phyloP scores from a whole-genome alignment of 169 alveolate genomes.

The Plasmodium coatneyi region DNA sequence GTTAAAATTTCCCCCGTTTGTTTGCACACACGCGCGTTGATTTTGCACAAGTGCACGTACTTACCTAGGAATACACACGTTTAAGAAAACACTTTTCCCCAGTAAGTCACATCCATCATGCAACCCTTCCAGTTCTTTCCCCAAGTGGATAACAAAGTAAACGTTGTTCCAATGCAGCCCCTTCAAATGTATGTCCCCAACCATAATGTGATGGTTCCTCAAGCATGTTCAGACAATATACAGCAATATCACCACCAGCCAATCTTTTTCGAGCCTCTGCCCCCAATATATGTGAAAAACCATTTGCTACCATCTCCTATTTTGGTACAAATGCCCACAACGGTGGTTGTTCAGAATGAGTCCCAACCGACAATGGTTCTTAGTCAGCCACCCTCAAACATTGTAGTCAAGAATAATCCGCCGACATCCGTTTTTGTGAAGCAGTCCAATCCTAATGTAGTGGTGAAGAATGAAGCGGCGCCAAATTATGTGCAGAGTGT shows the following conservation, averaged over 20 bases:
- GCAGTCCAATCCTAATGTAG: conserved; percentile 85
- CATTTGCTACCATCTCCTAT: conserved; percentile 75
- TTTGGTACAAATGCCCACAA: conserved; percentile 83
- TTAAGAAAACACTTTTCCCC: background rate
- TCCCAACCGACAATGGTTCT: conserved; percentile 87
- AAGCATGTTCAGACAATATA: conserved; percentile 19
- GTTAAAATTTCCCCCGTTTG: background rate
- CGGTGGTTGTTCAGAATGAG: conserved; percentile 86
- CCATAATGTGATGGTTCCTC: conserved; percentile 56
- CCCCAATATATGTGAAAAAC: conserved; percentile 74
- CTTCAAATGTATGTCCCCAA: conserved; percentile 71
- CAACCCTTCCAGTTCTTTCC: conserved; percentile 57
- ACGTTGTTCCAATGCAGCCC: conserved; percentile 51
- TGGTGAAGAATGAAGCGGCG: conserved; percentile 82
- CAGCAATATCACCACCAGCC: conserved; percentile 73
- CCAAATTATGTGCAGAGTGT: conserved; percentile 69
- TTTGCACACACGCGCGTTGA: background rate
- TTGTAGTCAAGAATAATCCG: conserved; percentile 85
- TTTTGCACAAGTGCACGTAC: background rate
- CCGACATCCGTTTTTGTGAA: conserved; percentile 87
- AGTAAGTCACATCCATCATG: conserved; percentile 11
- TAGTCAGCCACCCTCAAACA: conserved; percentile 88
- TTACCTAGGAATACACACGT: background rate
- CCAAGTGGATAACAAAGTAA: conserved; percentile 57
- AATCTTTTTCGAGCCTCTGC: conserved; percentile 70